Evolutionary conservation across 768 basidiomycete species (phyloP), one percentile per base, ranked within the genome.

Genomic region (Omphalotus guepiniiformis): DNA sequence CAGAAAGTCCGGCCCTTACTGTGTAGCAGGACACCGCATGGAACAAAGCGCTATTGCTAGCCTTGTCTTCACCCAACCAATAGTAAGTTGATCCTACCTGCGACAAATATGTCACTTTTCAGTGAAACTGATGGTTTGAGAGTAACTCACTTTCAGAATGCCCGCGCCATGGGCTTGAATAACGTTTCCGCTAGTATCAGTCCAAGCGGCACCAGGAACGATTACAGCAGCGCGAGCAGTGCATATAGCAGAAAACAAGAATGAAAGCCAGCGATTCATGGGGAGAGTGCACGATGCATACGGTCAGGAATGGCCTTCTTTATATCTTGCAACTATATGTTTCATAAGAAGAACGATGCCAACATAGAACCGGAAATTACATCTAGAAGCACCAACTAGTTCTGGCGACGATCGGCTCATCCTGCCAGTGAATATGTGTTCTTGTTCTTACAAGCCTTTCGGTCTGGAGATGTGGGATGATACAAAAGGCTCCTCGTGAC

Each of bases 111-210:
- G n/a, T n/a, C n/a, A n/a, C n/a, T n/a, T n/a, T 6, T 27, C 13
- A 29, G 15, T 5, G 27, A 32, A 3, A 9, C 3, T 12, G 27
- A n/a, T n/a, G n/a, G n/a, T n/a, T n/a, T n/a, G n/a, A n/a, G n/a
- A n/a, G n/a, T n/a, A n/a, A n/a, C 54, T 15, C 42, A 78, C 80
- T 64, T 79, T 80, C 19, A 83, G 45, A 42, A 83, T 68, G 1
- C 80, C 80, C 7, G 71, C 79, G 9, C 81, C 80, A 58, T 83
- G 81, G 4, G 79, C 81, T 55, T 83, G 81, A 6, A 83, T 83
- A 13, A 70, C 63, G 56, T 76, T 80, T 3, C 81, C 81, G 50
- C 68, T 72, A 8, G 79, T 81, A 55, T 83, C 81, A 6, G 70
- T 75, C 81, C 81, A 82, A 5, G 72, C 68, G 6, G 81, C 80